Base-by-base conservation (phyloP, 108 stramenopile species). In the Skeletonema potamos region DNA sequence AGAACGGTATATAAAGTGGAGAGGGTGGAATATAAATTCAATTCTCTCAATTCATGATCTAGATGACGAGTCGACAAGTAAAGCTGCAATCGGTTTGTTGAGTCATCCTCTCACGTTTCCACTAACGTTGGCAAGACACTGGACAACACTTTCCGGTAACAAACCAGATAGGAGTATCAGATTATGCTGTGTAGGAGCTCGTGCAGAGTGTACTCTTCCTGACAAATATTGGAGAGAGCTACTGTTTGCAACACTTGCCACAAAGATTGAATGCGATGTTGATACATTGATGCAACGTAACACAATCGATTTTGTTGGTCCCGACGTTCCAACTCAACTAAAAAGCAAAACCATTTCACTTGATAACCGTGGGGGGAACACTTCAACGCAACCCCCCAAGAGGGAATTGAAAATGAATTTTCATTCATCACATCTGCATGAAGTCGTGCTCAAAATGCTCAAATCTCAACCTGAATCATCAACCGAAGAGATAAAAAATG, bases 141-240 rank as follows among this genome's bases (percentile, higher is more conserved):
- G 2, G 39, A 15, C 54, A 24, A 32, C 8, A 15, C 56, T 70
- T 36, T 27, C 10, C 3, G 54, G 43, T 5, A 27, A 39, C 27
- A 55, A 10, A 54, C 9, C 27, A 51, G 12, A n/a, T n/a, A n/a
- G n/a, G n/a, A n/a, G n/a, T n/a, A n/a, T 36, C 3, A 70, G 79
- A 18, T 39, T 75, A 54, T 88, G 87, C 41, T 96, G 95, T 67
- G 79, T 96, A 10, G 95, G 95, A 27, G 92, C 93, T 20, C 66
- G 95, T 20, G 89, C 95, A 11, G 95, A 96, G 73, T 87, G 92
- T 20, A 90, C 87, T 13, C 76, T 96, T 57, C 95, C 95, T 11
- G 62, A 76, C 39, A 73, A 84, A 11, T 92, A 85, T 65, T 96
- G 95, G 95, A 90, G 87, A 68, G 95, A 96, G 82, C 81, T 85